Conservation (phyloP, 352 stramenopile genomes). For the Phytophthora lateralis region DNA sequence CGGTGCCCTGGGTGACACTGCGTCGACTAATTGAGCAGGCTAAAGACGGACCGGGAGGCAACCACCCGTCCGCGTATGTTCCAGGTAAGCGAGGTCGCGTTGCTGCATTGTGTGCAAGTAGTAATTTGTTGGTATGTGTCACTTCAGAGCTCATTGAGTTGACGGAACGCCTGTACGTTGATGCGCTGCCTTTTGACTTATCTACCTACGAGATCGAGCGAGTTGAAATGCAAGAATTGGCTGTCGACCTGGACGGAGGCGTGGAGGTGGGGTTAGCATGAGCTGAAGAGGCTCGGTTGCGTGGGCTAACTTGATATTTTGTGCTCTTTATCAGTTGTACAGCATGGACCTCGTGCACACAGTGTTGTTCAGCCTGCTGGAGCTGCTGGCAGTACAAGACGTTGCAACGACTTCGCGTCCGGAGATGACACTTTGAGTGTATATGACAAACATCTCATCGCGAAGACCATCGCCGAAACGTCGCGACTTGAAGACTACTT, state of each 20-base stretch:
- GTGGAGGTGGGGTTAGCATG: constrained; percentile 43
- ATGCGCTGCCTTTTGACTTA: constrained; percentile 56
- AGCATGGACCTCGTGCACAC: constrained; percentile 54
- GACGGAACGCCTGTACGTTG: constrained; percentile 60
- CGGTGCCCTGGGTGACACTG: constrained; percentile 57
- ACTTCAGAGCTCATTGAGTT: constrained; percentile 55
- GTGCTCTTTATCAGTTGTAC: constrained; percentile 38
- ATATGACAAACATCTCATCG: constrained; percentile 1
- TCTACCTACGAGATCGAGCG: constrained; percentile 55
- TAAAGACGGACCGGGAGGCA: constrained; percentile 22
- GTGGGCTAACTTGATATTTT: constrained; percentile 7
- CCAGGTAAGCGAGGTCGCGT: constrained; percentile 31
- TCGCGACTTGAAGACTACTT: constrained; percentile 9
- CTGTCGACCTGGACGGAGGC: constrained; percentile 42
- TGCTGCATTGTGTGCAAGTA: constrained; percentile 9
- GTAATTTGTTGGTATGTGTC: constrained; percentile 16
- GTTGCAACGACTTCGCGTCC: constrained; percentile 37
- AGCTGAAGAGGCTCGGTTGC: not conserved
- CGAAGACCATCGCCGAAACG: constrained; percentile 8
- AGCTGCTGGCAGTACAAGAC: constrained; percentile 53
- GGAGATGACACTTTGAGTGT: constrained; percentile 48
- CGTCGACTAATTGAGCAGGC: constrained; percentile 48
- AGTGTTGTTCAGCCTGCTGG: constrained; percentile 50
- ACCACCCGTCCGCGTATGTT: constrained; percentile 15
- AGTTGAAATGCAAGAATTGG: constrained; percentile 55